These are phyloP conservation scores for Neoscytalidium dimidiatum DNA, from an alignment of 2,329 filamentous ascomycete species.

Conservation along the genomic window DNA sequence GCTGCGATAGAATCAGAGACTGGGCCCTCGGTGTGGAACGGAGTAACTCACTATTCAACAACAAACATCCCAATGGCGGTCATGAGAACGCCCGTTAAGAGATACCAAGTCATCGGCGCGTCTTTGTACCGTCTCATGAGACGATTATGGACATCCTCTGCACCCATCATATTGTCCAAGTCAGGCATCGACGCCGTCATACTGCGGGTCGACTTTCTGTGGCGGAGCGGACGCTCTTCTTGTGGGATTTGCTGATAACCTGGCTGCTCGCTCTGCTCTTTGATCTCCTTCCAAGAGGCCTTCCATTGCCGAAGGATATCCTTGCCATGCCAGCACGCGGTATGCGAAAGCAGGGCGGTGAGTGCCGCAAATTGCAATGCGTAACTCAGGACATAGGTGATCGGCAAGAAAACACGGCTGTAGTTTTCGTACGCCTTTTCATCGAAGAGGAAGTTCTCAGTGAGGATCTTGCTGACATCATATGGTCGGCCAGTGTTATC, in stretches of 20 bases:
- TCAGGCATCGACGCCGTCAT: constrained; percentile 37
- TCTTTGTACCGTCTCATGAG: constrained; percentile 83
- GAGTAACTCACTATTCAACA: constrained; percentile 71
- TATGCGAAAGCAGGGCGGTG: constrained; percentile 78
- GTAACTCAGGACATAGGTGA: constrained; percentile 86
- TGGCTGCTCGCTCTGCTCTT: constrained; percentile 30
- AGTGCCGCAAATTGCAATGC: constrained; percentile 83
- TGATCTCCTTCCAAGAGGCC: constrained; percentile 65
- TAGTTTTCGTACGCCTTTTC: constrained; percentile 75
- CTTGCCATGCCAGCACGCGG: constrained; percentile 78
- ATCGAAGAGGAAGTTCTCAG: constrained; percentile 76
- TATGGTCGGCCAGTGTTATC: constrained; percentile 81
- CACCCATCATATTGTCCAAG: constrained; percentile 59
- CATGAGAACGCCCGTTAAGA: constrained; percentile 74
- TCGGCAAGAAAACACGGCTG: constrained; percentile 80
- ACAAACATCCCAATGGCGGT: constrained; percentile 78
- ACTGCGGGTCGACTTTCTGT: constrained; percentile 24
- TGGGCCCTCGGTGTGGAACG: constrained; percentile 24
- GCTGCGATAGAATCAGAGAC: constrained; percentile 21
- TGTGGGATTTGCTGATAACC: constrained; percentile 38
- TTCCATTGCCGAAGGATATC: constrained; percentile 80
- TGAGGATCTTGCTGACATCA: constrained; percentile 78
- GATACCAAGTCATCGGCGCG: constrained; percentile 79
- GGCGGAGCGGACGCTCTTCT: constrained; percentile 35
- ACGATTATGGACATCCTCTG: constrained; percentile 81